These are phyloP conservation scores for Cyberlindnera samutprakarnensis DNA, from an alignment of 805 yeast genomes.

Conservation along the genomic window DNA sequence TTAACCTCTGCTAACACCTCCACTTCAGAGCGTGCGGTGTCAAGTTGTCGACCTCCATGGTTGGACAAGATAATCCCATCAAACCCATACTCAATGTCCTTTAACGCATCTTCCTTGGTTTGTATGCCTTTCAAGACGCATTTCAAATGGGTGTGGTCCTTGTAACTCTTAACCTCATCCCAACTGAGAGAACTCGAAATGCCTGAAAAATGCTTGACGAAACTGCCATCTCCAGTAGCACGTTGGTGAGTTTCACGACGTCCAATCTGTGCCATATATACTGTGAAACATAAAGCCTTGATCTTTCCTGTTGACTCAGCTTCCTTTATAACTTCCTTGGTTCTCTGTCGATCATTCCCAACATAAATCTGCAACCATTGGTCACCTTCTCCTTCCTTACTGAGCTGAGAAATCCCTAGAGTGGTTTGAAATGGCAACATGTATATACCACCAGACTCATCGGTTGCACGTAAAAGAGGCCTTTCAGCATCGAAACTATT, in stretches of 20 bases:
- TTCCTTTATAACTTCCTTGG: slow-evolving; percentile 25
- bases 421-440: slow-evolving; percentile 40
- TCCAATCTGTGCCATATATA: slow-evolving; percentile 49
- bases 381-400: slow-evolving; percentile 27
- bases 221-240: not conserved
- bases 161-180: slow-evolving; percentile 23
- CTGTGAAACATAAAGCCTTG: slow-evolving; percentile 45
- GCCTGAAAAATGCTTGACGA: not conserved
- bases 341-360: slow-evolving; percentile 26
- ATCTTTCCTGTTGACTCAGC: slow-evolving; percentile 32
- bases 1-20: slow-evolving; percentile 52
- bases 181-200: slow-evolving; percentile 22
- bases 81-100: slow-evolving; percentile 50
- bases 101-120: slow-evolving; percentile 46
- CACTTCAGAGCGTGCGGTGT: slow-evolving; percentile 52
- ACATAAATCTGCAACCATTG: slow-evolving; percentile 47
- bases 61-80: slow-evolving; percentile 63
- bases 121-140: slow-evolving; percentile 58
- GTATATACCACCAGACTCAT: slow-evolving; percentile 33
- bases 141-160: slow-evolving; percentile 33
- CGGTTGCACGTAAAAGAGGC: slow-evolving; percentile 34
- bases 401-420: slow-evolving; percentile 34
- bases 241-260: slow-evolving; percentile 33
- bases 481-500: slow-evolving; percentile 37
- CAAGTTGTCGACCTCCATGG: slow-evolving; percentile 72